Percentiles rank a stretch among this genome's conserved stretches.
phyloP scores from a whole-genome alignment of 768 basidiomycete genomes.

The Dacryopinax primogenitus region DNA sequence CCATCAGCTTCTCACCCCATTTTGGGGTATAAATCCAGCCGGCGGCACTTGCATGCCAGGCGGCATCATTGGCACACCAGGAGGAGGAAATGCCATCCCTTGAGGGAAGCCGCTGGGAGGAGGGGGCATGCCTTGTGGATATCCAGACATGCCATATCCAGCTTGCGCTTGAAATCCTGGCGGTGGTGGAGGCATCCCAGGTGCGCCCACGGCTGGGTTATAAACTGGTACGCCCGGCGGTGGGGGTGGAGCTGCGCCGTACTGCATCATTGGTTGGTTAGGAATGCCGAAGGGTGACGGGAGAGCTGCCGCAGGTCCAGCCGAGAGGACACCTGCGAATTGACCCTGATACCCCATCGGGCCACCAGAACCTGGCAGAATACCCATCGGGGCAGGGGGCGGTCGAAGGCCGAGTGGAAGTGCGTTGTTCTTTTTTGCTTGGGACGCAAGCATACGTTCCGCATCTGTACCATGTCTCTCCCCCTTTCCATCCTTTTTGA shows the following conservation, averaged over 20 bases:
- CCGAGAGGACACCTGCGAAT: slow-evolving; percentile 75
- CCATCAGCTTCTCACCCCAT: neutral
- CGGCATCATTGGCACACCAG: neutral
- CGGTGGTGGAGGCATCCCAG: slow-evolving; percentile 11
- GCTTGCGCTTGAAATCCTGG: slow-evolving; percentile 16
- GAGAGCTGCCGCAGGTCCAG: slow-evolving; percentile 12
- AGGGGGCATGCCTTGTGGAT: slow-evolving; percentile 14
- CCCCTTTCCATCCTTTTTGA: slow-evolving; percentile 98
- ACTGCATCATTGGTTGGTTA: neutral
- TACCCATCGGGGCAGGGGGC: slow-evolving; percentile 33
- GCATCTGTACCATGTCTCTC: slow-evolving; percentile 94
- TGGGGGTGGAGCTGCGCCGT: neutral
- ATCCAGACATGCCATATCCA: slow-evolving; percentile 5
- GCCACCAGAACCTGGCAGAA: slow-evolving; percentile 25
- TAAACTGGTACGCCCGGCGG: neutral
- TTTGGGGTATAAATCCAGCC: slow-evolving; percentile 54
- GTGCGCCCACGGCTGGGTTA: neutral
- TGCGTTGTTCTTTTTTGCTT: slow-evolving; percentile 91
- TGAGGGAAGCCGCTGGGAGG: slow-evolving; percentile 19
- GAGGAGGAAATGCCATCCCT: slow-evolving; percentile 22
- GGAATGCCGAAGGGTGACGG: slow-evolving; percentile 11
- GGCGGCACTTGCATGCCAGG: slow-evolving; percentile 40
- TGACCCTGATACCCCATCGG: slow-evolving; percentile 78
- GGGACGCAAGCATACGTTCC: slow-evolving; percentile 89
- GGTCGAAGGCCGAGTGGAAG: slow-evolving; percentile 65